phyloP scores from a whole-genome alignment of 2,329 filamentous ascomycete genomes.

The Stemphylium lycopersici region DNA sequence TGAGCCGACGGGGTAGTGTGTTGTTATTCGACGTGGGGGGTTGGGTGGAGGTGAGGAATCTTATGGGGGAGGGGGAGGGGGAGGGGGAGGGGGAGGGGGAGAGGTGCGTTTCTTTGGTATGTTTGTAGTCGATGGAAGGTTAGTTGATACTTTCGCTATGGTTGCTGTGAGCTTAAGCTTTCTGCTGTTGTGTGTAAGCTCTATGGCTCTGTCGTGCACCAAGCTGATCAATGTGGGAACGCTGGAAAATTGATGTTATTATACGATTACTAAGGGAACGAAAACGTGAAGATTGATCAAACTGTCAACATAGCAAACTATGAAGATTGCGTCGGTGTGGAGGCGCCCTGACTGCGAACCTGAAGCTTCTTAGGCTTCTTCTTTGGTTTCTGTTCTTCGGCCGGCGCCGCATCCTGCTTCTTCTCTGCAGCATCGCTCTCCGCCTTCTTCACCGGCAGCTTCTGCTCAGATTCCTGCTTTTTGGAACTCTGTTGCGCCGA shows the following conservation, averaged over 20 bases:
- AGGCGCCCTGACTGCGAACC: conserved; percentile 26
- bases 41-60: no score
- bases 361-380: conserved; percentile 50
- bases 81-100: no score
- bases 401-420: background rate
- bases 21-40: no score
- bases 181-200: no score
- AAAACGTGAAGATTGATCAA: background rate
- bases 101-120: no score
- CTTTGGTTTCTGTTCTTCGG: conserved; percentile 32
- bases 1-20: no score
- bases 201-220: no score
- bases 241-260: background rate
- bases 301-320: background rate
- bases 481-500: conserved; percentile 9
- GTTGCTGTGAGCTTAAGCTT: no score
- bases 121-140: no score
- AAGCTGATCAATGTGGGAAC: no score
- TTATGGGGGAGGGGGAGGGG: no score
- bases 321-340: conserved; percentile 15
- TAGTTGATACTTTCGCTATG: no score
- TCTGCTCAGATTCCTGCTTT: conserved; percentile 3
- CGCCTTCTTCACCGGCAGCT: background rate
- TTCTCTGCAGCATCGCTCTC: background rate
- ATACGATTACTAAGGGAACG: background rate